A percentile compares a stretch with the other conserved stretches of the same genome.
These are phyloP conservation scores for Chalaropsis thielavioides DNA, from an alignment of 2,329 filamentous ascomycete genomes.

Conservation along the genomic window DNA sequence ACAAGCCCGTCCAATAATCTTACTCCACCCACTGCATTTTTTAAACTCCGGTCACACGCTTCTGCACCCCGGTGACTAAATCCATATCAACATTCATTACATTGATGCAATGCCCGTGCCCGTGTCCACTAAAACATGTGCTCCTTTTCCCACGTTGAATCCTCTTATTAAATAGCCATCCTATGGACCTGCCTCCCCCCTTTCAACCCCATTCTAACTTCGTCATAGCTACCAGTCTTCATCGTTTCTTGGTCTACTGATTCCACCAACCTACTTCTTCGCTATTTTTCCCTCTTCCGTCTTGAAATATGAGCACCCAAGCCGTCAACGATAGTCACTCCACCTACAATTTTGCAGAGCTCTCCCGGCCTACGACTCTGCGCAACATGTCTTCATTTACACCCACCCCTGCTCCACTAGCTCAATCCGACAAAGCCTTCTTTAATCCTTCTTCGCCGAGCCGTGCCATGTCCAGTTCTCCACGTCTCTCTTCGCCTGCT, in stretches of 20 bases:
- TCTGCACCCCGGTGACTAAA: slow-evolving; percentile 1
- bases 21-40: not conserved
- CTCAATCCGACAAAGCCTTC: slow-evolving; percentile 31
- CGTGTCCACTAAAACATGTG: not conserved
- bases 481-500: slow-evolving; percentile 64
- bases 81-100: slow-evolving; percentile 3
- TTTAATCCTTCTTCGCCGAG: slow-evolving; percentile 46
- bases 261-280: not conserved
- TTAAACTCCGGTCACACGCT: slow-evolving; percentile 4
- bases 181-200: not conserved
- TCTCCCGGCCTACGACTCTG: slow-evolving; percentile 9
- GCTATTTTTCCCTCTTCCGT: slow-evolving; percentile 4
- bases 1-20: slow-evolving; percentile 1
- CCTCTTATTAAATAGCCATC: not conserved
- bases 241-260: not conserved
- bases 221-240: not conserved
- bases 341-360: slow-evolving; percentile 22
- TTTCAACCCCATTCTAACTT: not conserved
- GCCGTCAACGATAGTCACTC: slow-evolving; percentile 45
- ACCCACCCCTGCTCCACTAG: slow-evolving; percentile 30
- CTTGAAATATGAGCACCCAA: slow-evolving; percentile 26
- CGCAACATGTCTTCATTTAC: slow-evolving; percentile 14
- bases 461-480: slow-evolving; percentile 54
- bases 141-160: not conserved
- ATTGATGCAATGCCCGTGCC: slow-evolving; percentile 1